These are phyloP conservation scores for Mallotus nudiflorus DNA, from an alignment of 345 rosid species.

Conservation along the genomic window DNA sequence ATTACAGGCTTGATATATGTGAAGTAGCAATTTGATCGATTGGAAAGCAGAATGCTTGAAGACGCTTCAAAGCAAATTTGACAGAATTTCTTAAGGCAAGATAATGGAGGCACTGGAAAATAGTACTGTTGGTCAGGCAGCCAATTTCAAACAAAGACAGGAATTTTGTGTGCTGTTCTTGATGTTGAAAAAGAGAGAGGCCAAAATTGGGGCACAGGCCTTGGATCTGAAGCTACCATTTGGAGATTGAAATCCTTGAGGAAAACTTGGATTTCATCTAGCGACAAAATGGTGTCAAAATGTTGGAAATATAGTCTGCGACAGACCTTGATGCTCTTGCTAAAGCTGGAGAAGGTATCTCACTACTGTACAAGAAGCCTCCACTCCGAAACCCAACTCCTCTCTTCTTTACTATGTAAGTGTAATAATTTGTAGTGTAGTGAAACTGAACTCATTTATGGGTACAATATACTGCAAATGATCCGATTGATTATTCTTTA, in stretches of 20 bases:
- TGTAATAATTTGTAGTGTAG: too few species aligned
- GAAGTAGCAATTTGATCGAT: conserved; percentile 73
- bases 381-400: too few species aligned
- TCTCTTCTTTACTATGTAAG: too few species aligned
- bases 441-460: too few species aligned
- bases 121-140: conserved; percentile 51
- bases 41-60: conserved; percentile 86
- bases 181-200: conserved; percentile 84
- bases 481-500: too few species aligned
- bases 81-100: conserved; percentile 54
- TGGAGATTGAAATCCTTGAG: conserved; percentile 73
- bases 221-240: conserved; percentile 79
- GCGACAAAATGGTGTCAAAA: conserved; percentile 74
- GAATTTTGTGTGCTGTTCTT: conserved; percentile 94
- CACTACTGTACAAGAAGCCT: too few species aligned
- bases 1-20: conserved; percentile 68
- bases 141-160: conserved; percentile 58
- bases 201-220: conserved; percentile 66
- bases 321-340: too few species aligned
- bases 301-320: too few species aligned
- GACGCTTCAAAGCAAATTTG: conserved; percentile 63
- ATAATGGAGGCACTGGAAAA: conserved; percentile 57
- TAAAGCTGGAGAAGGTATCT: too few species aligned
- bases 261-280: conserved; percentile 76
- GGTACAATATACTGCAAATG: too few species aligned